Conservation (phyloP, 768 basidiomycete species). For the Candolleomyces eurysporus region DNA sequence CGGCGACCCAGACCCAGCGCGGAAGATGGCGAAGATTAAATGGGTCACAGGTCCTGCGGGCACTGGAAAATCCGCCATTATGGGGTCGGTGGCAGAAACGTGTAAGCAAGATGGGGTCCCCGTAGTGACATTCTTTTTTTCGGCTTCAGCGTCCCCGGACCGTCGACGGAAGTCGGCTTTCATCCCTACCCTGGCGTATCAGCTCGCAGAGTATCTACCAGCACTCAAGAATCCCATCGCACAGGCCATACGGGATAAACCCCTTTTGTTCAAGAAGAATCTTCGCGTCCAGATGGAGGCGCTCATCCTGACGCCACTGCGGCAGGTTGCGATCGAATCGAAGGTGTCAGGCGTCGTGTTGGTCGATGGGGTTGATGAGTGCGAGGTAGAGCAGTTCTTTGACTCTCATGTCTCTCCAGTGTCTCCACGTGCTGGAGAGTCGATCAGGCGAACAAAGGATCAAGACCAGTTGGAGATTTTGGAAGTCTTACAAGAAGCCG, state of each 20-base stretch:
- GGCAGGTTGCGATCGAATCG: neutral
- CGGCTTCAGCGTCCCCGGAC: neutral
- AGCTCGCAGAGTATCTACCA: neutral
- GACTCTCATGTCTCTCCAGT: no score
- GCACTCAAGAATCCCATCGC: neutral
- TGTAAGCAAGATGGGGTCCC: slow-evolving; percentile 2
- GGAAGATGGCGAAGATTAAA: no score
- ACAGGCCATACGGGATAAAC: neutral
- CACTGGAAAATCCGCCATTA: no score
- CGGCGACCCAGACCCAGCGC: neutral
- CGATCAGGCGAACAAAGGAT: neutral
- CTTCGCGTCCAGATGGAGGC: neutral
- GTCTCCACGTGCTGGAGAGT: no score
- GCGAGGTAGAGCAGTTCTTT: neutral
- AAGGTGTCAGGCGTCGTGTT: neutral
- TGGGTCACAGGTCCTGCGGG: no score
- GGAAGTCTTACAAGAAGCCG: neutral
- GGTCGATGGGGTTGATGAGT: slow-evolving; percentile 13
- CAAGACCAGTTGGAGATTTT: slow-evolving; percentile 1
- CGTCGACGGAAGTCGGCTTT: neutral
- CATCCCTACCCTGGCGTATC: neutral
- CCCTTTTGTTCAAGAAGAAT: neutral
- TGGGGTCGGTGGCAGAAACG: no score
- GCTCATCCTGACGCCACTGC: neutral
- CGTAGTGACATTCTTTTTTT: slow-evolving; percentile 12